Evolutionary conservation across 2,329 filamentous ascomycete genomes (phyloP), one percentile per base, ranked within the genome.

Genomic region (Exophiala bonariae): DNA sequence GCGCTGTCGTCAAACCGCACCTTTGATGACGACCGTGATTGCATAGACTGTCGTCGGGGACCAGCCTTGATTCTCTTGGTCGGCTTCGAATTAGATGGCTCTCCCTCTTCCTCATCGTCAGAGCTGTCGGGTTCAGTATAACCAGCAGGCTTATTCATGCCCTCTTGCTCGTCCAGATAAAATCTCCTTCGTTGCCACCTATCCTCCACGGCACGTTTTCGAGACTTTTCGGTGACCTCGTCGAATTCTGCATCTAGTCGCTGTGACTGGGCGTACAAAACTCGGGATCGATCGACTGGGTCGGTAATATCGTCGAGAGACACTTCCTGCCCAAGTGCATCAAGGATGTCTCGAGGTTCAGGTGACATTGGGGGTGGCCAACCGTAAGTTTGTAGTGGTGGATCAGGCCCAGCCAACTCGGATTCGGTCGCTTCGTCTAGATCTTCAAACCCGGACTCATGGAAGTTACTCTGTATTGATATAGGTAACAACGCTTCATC

Each of bases 101-200:
- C n/a, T 28, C 60, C 61, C n/a, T 65, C 62, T 17, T 55, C 49
- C 73, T 62, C 57, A 14, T 64, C 61, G 33, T 68, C 58, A 22
- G 66, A 63, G 40, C 63, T 63, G 5, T 69, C 64, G n/a, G 71
- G 67, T 32, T 66, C 66, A 26, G 65, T 59, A 44, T 84, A 90
- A 19, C 80, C 82, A 5, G 78, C 73, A 0, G 86, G 86, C 2
- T 80, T 73, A n/a, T 67, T 63, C 8, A 80, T 78, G 2, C 89
- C 89, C 65, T 95, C 89, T 69, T 95, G 89, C 65, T 90, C 86
- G 48, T 95, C 89, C 1, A 89, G 78, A 60, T 93, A 95, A 59
- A 93, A 95, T 31, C 85, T 81, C 36, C 89, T 78, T 49, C 86
- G 78, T 59, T 80, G 80, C 88, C 88, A 93, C 40, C 88, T 78